Percentiles rank a stretch among this genome's conserved stretches.
Evolutionary conservation across 768 basidiomycete species (phyloP).

Genomic region (Zangia roseola): DNA sequence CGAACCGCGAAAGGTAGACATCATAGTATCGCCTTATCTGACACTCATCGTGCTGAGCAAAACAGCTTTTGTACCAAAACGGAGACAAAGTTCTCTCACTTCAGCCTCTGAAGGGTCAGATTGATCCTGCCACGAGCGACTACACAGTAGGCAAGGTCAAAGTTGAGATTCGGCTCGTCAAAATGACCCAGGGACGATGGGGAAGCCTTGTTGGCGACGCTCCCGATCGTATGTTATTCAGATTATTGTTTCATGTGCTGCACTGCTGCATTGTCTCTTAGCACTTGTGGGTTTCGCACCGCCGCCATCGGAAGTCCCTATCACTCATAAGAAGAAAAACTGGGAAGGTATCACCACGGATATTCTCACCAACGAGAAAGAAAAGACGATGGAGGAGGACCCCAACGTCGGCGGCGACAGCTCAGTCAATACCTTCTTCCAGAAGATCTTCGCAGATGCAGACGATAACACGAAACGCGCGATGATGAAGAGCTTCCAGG

Average conservation of each 20-base stretch:
- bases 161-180: slow-evolving; percentile 78
- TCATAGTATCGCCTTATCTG: neutral
- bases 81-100: slow-evolving; percentile 71
- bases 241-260: neutral
- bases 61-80: slow-evolving; percentile 46
- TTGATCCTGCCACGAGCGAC: slow-evolving; percentile 60
- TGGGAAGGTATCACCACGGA: slow-evolving; percentile 83
- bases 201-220: slow-evolving; percentile 68
- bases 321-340: slow-evolving; percentile 62
- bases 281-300: slow-evolving; percentile 27
- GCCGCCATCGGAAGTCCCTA: slow-evolving; percentile 30
- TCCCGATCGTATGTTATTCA: slow-evolving; percentile 61
- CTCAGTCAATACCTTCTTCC: slow-evolving; percentile 86
- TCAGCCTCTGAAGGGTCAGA: slow-evolving; percentile 80
- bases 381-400: slow-evolving; percentile 68
- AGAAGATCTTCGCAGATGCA: slow-evolving; percentile 85
- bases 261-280: slow-evolving; percentile 1
- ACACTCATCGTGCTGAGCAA: slow-evolving; percentile 2
- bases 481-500: slow-evolving; percentile 97
- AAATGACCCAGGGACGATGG: slow-evolving; percentile 72
- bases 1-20: slow-evolving; percentile 58
- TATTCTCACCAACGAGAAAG: slow-evolving; percentile 68
- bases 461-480: slow-evolving; percentile 90
- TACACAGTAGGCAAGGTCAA: slow-evolving; percentile 83
- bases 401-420: slow-evolving; percentile 89